Evolutionary conservation across 768 basidiomycete genomes (phyloP), one percentile per base, ranked within the genome.

Genomic region (Suillus weaverae): DNA sequence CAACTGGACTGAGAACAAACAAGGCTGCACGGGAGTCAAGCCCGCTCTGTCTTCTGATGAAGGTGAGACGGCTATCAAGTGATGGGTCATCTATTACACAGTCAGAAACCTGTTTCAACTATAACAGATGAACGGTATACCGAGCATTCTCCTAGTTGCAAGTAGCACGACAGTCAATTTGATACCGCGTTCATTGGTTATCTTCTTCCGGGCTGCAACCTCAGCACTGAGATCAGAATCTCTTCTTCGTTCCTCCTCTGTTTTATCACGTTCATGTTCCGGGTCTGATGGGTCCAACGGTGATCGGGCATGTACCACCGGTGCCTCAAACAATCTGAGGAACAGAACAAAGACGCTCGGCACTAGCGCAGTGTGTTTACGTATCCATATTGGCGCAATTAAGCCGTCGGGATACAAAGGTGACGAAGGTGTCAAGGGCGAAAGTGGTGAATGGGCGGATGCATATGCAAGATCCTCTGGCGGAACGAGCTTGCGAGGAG

Each of bases 321-420:
- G 83, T 26, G 79, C 79, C 74, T 98, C 96, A 71, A 82, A 95
- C 66, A 99, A 81, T 62, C 92, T 87, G 62, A 92, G 78, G 74
- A 98, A 97, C 66, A 97, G 82, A 10, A 99, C 92, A 75, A 98
- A 97, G 0, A 98, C 96, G 30, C 93, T 90, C 0, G 97, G 97
- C 0, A 98, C 78, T 38, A 97, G 87, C 1, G 92, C 87, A 0
- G 92, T 92, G 72, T 99, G 97, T 77, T 99, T 99, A 51, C 95
- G 85, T 39, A 99, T 88, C 97, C 97, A 99, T 73, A 99, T 94
- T 1, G 97, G 97, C 3, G 97, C 95, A 61, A 99, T 94, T 62
- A 99, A 79, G 0, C 97, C 97, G 73, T 99, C 97, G 0, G 97
- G 97, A 75, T 94, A 86, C 10, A 97, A 80, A 0, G 97, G 97